Evolutionary conservation across 257 asterid species (phyloP).

Genomic region (Solanum clarkiae): DNA sequence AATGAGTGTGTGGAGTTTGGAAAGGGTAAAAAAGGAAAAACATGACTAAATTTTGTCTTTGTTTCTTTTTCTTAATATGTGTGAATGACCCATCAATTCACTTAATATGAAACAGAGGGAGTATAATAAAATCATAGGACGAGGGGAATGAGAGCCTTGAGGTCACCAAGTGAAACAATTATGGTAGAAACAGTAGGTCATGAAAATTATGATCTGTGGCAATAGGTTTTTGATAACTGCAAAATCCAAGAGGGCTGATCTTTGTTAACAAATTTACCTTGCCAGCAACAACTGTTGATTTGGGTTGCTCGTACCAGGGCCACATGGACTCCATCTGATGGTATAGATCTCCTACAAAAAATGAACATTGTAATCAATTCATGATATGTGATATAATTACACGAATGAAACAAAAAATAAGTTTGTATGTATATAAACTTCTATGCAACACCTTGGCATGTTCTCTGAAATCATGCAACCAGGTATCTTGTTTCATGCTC

Average conservation of each 20-base stretch:
- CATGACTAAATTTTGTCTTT: too few species aligned
- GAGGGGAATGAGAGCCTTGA: not conserved
- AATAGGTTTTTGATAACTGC: not conserved
- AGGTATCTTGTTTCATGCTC: conserved; percentile 75
- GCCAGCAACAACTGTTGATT: conserved; percentile 70
- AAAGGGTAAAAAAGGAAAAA: too few species aligned
- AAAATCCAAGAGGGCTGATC: not conserved
- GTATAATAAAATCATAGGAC: not conserved
- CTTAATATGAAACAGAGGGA: too few species aligned
- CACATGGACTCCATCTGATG: conserved; percentile 97
- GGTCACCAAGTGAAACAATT: not conserved
- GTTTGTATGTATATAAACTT: not conserved
- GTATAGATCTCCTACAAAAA: conserved; percentile 82
- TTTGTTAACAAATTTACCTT: conserved; percentile 31
- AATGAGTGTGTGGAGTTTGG: too few species aligned
- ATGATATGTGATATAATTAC: not conserved
- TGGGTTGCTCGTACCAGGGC: conserved; percentile 82
- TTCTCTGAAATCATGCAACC: conserved; percentile 67
- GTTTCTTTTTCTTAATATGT: too few species aligned
- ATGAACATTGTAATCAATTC: not conserved
- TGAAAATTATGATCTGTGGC: not conserved
- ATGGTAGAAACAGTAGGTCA: not conserved
- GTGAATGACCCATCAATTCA: too few species aligned
- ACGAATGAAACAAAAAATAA: not conserved
- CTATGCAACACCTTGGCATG: conserved; percentile 50